Percentiles rank a stretch among this genome's conserved stretches.
Evolutionary conservation across 192 early-diverging fungal species (phyloP).

Genomic region (Backusella tuberculispora): DNA sequence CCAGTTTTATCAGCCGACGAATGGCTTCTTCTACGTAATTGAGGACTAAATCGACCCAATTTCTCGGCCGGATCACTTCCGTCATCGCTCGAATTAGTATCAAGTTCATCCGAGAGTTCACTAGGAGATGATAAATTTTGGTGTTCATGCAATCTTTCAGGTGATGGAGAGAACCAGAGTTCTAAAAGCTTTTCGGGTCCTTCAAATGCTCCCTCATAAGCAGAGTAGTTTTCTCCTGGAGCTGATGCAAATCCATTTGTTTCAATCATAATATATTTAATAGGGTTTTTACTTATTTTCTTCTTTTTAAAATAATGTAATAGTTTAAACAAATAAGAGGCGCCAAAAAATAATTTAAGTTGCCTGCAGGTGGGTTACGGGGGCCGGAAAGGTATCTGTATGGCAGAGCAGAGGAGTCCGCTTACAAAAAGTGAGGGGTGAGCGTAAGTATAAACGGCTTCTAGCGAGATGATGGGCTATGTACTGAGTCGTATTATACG

Average conservation of each 20-base stretch:
- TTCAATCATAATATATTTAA: background rate
- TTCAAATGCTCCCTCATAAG: constrained; percentile 73
- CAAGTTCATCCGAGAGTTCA: constrained; percentile 4
- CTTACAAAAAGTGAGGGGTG: constrained; percentile 9
- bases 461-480: constrained; percentile 9
- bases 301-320: background rate
- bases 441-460: constrained; percentile 11
- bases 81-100: constrained; percentile 14
- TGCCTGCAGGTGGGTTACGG: constrained; percentile 1
- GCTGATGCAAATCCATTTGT: constrained; percentile 22
- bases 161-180: constrained; percentile 84
- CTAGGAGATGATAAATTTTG: constrained; percentile 17
- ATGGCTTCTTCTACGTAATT: constrained; percentile 33
- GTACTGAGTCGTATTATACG: constrained; percentile 1
- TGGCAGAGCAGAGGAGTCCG: constrained; percentile 3
- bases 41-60: constrained; percentile 19
- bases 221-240: constrained; percentile 43
- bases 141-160: constrained; percentile 26
- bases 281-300: background rate
- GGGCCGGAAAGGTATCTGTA: constrained; percentile 9
- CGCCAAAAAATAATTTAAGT: background rate
- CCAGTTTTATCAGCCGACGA: constrained; percentile 52
- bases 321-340: background rate
- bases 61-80: constrained; percentile 3
- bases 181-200: constrained; percentile 98